Evolutionary conservation across 768 basidiomycete species (phyloP).

Genomic region (Mycena polygramma): DNA sequence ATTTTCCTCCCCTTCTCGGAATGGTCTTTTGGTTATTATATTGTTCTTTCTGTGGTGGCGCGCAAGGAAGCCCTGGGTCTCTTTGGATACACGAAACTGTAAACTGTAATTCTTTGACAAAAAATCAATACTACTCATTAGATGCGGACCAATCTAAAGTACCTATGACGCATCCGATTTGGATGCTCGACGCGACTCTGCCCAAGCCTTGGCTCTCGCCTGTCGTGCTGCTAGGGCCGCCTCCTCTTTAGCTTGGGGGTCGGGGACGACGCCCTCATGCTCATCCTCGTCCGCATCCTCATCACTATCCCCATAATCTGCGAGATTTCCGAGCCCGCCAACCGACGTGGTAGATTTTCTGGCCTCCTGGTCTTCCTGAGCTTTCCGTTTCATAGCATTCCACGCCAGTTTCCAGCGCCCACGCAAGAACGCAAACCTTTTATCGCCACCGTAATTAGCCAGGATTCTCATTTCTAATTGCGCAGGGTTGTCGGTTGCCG

Average conservation of each 20-base stretch:
- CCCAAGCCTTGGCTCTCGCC: slow-evolving; percentile 70
- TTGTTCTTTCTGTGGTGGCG: too few species aligned
- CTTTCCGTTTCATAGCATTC: slow-evolving; percentile 66
- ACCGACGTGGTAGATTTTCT: slow-evolving; percentile 39
- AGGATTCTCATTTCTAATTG: slow-evolving; percentile 91
- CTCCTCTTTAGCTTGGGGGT: slow-evolving; percentile 23
- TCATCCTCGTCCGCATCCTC: slow-evolving; percentile 56
- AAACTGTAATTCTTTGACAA: too few species aligned
- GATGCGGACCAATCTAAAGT: too few species aligned
- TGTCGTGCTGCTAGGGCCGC: slow-evolving; percentile 35
- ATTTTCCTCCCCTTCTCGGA: too few species aligned
- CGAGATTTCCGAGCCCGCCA: slow-evolving; percentile 63
- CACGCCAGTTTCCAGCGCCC: slow-evolving; percentile 82
- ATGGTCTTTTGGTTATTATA: too few species aligned
- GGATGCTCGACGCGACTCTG: slow-evolving; percentile 58
- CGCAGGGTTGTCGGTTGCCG: slow-evolving; percentile 79
- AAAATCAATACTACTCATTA: too few species aligned
- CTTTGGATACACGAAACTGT: too few species aligned
- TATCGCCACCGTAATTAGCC: slow-evolving; percentile 85
- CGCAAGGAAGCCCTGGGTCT: too few species aligned
- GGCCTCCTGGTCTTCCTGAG: slow-evolving; percentile 48
- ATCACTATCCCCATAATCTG: slow-evolving; percentile 72
- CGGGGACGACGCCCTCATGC: slow-evolving; percentile 44
- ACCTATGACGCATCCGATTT: slow-evolving; percentile 15
- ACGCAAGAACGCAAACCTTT: slow-evolving; percentile 83